Evolutionary conservation across 805 yeast genomes (phyloP).

Genomic region (Wickerhamomyces bovis): DNA sequence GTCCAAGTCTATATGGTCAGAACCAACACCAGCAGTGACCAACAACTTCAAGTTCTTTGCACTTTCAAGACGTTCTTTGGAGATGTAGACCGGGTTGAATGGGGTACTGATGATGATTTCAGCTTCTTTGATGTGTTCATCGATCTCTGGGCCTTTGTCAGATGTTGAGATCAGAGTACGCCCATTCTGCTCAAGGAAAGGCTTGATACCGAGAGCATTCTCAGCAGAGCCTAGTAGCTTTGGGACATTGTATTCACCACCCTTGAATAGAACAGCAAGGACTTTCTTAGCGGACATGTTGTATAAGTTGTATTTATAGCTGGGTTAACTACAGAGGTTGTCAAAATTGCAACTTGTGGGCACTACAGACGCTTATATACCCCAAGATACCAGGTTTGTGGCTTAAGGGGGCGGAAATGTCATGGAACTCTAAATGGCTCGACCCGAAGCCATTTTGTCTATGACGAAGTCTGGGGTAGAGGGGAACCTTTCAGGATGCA

Average conservation of each 20-base stretch:
- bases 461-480: neutral
- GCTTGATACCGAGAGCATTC: slow-evolving; percentile 66
- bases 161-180: slow-evolving; percentile 61
- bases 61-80: slow-evolving; percentile 56
- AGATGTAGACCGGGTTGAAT: slow-evolving; percentile 75
- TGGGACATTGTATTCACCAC: slow-evolving; percentile 28
- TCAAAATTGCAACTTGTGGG: neutral
- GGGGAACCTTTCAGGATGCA: neutral
- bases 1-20: slow-evolving; percentile 71
- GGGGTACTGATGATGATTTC: slow-evolving; percentile 79
- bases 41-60: slow-evolving; percentile 67
- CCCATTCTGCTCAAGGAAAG: slow-evolving; percentile 60
- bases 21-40: slow-evolving; percentile 81
- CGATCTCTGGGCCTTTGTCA: slow-evolving; percentile 64
- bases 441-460: too few species aligned
- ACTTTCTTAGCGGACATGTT: slow-evolving; percentile 11
- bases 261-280: slow-evolving; percentile 26
- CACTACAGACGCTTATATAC: neutral
- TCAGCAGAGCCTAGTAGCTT: slow-evolving; percentile 65
- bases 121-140: slow-evolving; percentile 61
- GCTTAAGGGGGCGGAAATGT: neutral
- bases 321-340: neutral
- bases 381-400: neutral
- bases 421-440: neutral
- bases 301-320: neutral